Evolutionary conservation across 2,329 filamentous ascomycete species (phyloP), one percentile per base, ranked within the genome.

Genomic region (Arthroderma uncinatum): DNA sequence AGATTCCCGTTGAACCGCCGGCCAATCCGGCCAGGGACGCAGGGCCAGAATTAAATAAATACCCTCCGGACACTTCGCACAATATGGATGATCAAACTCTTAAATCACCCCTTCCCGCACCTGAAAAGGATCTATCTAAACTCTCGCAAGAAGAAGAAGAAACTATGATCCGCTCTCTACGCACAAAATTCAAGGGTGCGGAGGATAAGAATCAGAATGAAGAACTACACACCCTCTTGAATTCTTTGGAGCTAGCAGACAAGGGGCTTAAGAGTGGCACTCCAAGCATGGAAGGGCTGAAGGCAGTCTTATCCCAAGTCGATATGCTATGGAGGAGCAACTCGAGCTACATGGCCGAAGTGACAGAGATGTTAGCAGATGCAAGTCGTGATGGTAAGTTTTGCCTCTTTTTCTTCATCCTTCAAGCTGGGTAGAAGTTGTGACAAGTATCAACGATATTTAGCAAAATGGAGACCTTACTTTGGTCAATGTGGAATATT

Each of bases 361-460:
- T 68, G 8, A 65, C 71, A 9, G 71, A 74, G 55, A 60, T 68
- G 36, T 57, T 76, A 54, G 73, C 73, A 16, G 71, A 75, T 61
- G 70, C 67, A 21, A 74, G 73, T 62, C 69, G 73, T 63, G 68
- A 74, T 53, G 65, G 73, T 75, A 62, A 66, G 73, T 68, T 16
- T 42, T 37, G 42, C 39, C 23, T 25, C 36, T 14, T 37, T 14
- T 28, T 8, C 21, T 44, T 7, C 19, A 25, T 39, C n/a, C 39
- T 16, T 44, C 14, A 21, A n/a, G n/a, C 6, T 36, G 7, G 48
- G 14, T 1, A 7, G 23, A 16, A 19, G 30, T 44, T 10, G n/a
- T 37, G 30, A 53, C 23, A 53, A 42, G 14, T 55, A 58, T 55
- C 23, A 8, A 12, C 21, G 5, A 10, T 40, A 36, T 53, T n/a